Base-by-base conservation (phyloP, 257 asterid genomes). In the Ocimum tenuiflorum region DNA sequence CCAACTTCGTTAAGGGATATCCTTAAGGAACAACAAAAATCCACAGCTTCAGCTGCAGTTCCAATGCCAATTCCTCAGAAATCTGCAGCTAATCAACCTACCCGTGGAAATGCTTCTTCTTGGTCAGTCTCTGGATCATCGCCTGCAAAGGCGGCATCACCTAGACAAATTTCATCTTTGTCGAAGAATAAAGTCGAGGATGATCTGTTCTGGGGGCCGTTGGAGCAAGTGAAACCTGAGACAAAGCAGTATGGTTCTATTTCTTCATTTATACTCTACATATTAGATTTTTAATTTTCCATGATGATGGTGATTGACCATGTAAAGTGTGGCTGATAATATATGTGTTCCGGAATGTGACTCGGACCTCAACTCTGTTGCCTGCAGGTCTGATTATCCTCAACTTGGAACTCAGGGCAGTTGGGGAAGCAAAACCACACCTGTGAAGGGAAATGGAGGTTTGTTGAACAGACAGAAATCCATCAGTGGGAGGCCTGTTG, bases 181-280 rank as follows among this genome's bases (percentile, higher is more conserved):
- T 55, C 85, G 4, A 90, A 88, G 53, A 75, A 76, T 48, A 82
- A 77, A 67, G 85, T 75, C 62, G 99, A 94, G 58, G 96, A 90
- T 73, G 99, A 94, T 80, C 74, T 92, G 41, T 94, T 94, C 78
- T 94, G 99, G 97, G 99, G 97, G 7, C 87, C 96, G 42, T 18
- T 79, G 50, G 99, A 94, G 67, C 88, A 85, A 73, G 82, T 91
- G 56, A 88, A 78, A 71, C 83, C 78, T 67, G 97, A 86, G 72
- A 53, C 80, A 15, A 89, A 86, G 77, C 87, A 82, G 97, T 90
- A 91, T 60, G 91, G 8, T n/a, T 72, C 75, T 48, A 13, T 66
- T 22, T 48, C 23, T 64, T 51, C 46, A 42, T 15, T n/a, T 50
- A n/a, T 64, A 12, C 14, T 54, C 54, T 36, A 20, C 47, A 18